A percentile compares a stretch with the other conserved stretches of the same genome.
phyloP scores from a whole-genome alignment of 2,329 filamentous ascomycete species.

The Penicillium corylophilum region DNA sequence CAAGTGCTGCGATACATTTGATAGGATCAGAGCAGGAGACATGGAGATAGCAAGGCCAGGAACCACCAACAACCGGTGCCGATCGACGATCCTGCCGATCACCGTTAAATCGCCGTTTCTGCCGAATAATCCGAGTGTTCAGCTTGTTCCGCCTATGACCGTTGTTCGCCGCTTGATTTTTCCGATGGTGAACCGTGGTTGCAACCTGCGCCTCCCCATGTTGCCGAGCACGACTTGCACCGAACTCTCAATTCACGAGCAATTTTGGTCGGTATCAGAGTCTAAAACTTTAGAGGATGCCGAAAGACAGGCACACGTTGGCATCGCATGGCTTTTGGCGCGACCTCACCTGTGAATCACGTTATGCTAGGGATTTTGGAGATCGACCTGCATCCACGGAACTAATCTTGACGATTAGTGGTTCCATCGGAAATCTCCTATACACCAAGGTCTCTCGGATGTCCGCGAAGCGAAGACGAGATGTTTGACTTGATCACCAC shows the following conservation, averaged over 20 bases:
- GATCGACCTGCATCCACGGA: neutral
- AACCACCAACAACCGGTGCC: neutral
- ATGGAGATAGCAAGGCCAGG: neutral
- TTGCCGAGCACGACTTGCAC: neutral
- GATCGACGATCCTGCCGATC: conserved; percentile 7
- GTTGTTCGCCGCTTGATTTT: neutral
- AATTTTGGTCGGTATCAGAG: neutral
- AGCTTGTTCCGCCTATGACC: neutral
- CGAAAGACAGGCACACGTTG: neutral
- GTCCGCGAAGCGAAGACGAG: too few relatives aligned
- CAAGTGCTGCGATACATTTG: neutral
- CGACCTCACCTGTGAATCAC: neutral
- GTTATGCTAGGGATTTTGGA: neutral
- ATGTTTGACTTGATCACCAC: too few relatives aligned
- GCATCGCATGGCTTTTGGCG: neutral
- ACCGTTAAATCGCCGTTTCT: conserved; percentile 7
- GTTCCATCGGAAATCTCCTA: neutral
- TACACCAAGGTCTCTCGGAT: neutral
- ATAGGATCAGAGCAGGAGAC: neutral
- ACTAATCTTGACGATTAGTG: neutral
- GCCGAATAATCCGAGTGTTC: neutral
- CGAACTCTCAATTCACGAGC: neutral
- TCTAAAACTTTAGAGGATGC: neutral
- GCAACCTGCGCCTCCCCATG: neutral
- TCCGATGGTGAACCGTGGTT: conserved; percentile 2